These are phyloP conservation scores for Arthrobotrys musiformis DNA, from an alignment of 2,329 filamentous ascomycete species.

Conservation along the genomic window DNA sequence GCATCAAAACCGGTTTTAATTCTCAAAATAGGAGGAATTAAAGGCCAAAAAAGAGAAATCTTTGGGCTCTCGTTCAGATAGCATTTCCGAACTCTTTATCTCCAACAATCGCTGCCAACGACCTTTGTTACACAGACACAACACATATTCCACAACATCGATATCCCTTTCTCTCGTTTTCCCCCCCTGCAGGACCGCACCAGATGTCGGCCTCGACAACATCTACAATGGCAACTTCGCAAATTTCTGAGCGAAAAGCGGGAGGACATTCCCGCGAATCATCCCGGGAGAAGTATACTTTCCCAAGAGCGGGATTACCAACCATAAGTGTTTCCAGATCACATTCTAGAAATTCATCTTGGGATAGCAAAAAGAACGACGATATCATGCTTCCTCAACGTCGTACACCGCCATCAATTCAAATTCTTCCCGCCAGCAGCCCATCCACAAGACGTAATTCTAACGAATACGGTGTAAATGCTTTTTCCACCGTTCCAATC, in stretches of 20 bases:
- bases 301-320: slow-evolving; percentile 10
- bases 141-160: slow-evolving; percentile 11
- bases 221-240: slow-evolving; percentile 44
- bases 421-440: slow-evolving; percentile 35
- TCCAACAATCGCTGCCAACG: slow-evolving; percentile 4
- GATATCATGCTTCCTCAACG: slow-evolving; percentile 36
- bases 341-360: slow-evolving; percentile 50
- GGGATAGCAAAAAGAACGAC: slow-evolving; percentile 55
- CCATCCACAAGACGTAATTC: slow-evolving; percentile 52
- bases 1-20: background rate
- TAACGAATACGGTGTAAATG: slow-evolving; percentile 30
- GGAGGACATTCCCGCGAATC: slow-evolving; percentile 48
- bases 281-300: slow-evolving; percentile 33
- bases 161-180: background rate
- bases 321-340: slow-evolving; percentile 6
- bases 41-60: background rate
- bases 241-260: slow-evolving; percentile 36
- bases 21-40: background rate
- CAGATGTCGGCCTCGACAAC: slow-evolving; percentile 48
- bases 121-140: slow-evolving; percentile 12
- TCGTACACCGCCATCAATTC: slow-evolving; percentile 45
- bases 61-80: background rate
- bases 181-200: background rate
- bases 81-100: no score
- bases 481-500: slow-evolving; percentile 37